Evolutionary conservation across 1,284 basidiomycete genomes (phyloP), one percentile per base, ranked within the genome.

Genomic region (Veloboletus limbatus): DNA sequence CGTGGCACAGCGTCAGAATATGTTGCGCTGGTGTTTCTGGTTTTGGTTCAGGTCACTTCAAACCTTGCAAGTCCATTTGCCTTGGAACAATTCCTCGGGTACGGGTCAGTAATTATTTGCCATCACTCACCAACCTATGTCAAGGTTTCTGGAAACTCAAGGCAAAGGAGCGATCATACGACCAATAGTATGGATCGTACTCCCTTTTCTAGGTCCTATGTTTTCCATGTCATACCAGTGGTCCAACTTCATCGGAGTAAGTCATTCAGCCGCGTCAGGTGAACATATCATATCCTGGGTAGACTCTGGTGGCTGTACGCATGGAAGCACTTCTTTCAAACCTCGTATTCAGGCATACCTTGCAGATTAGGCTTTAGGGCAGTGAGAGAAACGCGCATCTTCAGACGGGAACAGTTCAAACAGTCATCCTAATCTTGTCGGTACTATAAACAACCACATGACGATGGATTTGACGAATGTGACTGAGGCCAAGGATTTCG

Each of bases 391-490:
- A 30, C 3, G 18, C 5, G 22, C 6, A 7, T 37, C 44, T 17
- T 27, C 27, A 24, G 50, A 48, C 16, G 38, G 22, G 20, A 30
- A 37, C 14, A 26, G 38, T n/a, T n/a, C n/a, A 2, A 35, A 4
- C 37, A 21, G 8, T 20, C 39, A 46, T 33, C 18, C 31, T 9
- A 52, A 49, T 22, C 45, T 53, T 21, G 25, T 41, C 5, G 80
- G 81, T 3, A 79, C 76, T 54, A 79, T 85, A 54, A 84, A 83
- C 54, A 84, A 82, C 40, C 59, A 77, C 22, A 64, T 76, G 24
- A 76, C 76, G 2, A 73, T 71, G 6, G 77, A 79, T 56, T 47
- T 79, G 44, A 61, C 52, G n/a, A 78, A 76, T 48, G 69, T 78
- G 38, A 63, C 63, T 3, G 69, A 69, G 20, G 68, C 68, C 8